Conservation (phyloP, 208 protist species). For the Porcisia deanei region DNA sequence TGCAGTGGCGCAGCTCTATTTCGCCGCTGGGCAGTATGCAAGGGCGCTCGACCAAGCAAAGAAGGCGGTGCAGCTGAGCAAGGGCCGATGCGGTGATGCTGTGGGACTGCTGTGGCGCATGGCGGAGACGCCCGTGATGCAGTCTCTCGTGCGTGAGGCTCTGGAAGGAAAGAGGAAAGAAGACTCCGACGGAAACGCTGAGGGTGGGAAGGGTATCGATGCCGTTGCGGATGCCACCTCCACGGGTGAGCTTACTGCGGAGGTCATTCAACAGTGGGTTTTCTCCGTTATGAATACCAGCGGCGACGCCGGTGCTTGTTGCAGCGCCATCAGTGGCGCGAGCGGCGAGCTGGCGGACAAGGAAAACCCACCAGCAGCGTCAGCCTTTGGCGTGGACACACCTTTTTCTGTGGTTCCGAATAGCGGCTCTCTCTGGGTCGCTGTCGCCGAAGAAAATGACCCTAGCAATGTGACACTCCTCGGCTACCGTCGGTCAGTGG, state of each 20-base stretch:
- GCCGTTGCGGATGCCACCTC: not conserved
- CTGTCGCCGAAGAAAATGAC: conserved; percentile 51
- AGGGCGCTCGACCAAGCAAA: conserved; percentile 64
- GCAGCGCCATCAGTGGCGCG: not conserved
- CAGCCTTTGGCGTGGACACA: not conserved
- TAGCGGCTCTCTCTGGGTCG: conserved; percentile 67
- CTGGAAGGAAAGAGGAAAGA: conserved; percentile 5
- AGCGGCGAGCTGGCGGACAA: not conserved
- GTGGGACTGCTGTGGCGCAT: conserved; percentile 75
- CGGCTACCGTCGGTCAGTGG: conserved; percentile 60
- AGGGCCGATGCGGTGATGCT: conserved; percentile 53
- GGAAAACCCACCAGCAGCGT: not conserved
- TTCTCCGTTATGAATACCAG: conserved; percentile 12
- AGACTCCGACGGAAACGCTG: not conserved
- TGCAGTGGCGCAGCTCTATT: conserved; percentile 76
- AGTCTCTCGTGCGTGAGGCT: conserved; percentile 18
- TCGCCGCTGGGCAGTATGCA: conserved; percentile 48
- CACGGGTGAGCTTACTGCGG: not conserved
- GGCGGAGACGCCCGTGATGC: conserved; percentile 29
- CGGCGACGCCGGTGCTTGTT: not conserved
- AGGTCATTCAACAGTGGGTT: conserved; percentile 26
- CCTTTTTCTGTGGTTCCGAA: conserved; percentile 23
- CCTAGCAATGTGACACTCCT: conserved; percentile 69
- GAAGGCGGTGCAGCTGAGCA: conserved; percentile 54
- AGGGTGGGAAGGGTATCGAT: not conserved